Evolutionary conservation across 2,329 filamentous ascomycete genomes (phyloP), one percentile per base, ranked within the genome.

Genomic region (Cladosporium sphaerospermum): DNA sequence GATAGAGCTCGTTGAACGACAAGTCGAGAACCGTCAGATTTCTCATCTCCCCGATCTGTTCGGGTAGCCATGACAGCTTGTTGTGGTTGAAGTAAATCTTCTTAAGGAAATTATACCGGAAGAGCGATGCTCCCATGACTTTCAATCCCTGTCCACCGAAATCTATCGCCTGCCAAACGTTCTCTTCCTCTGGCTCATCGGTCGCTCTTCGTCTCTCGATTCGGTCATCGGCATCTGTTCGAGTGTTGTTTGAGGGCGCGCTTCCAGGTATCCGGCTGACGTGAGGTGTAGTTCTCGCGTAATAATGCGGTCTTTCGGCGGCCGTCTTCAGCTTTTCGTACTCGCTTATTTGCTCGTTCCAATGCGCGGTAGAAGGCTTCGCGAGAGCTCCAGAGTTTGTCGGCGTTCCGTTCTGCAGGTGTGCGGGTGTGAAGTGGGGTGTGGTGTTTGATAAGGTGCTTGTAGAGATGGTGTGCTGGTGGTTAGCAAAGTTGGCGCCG

Each of bases 21-120:
- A 91, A 79, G 70, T 99, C 92, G 45, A 99, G 80, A 64, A 91
- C 81, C 34, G 83, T 86, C 45, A 99, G 75, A 58, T 87, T 85
- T 59, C 91, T 84, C 59, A 99, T 77, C 62, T 86, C 81, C 37
- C 93, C 91, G 67, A 99, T 89, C 18, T 84, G 78, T 36, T 86
- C 75, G 10, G 92, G 90, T n/a, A 99, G 75, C 43, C 80, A 78
- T 28, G 83, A 83, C 55, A 99, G 79, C 68, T 90, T 91, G 77
- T 99, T 99, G 61, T 90, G 92, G 62, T 90, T 90, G 57, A 99
- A 83, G 69, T 95, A 96, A 31, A 99, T 81, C 71, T 95, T 92
- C 60, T 88, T 88, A 53, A 99, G 76, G 69, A 99, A 97, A 42
- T 80, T 80, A 71, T 97, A 99, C 60, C 81, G 78, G 74, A 97